phyloP scores from a whole-genome alignment of 306 rosid species.

The Malus asiatica region DNA sequence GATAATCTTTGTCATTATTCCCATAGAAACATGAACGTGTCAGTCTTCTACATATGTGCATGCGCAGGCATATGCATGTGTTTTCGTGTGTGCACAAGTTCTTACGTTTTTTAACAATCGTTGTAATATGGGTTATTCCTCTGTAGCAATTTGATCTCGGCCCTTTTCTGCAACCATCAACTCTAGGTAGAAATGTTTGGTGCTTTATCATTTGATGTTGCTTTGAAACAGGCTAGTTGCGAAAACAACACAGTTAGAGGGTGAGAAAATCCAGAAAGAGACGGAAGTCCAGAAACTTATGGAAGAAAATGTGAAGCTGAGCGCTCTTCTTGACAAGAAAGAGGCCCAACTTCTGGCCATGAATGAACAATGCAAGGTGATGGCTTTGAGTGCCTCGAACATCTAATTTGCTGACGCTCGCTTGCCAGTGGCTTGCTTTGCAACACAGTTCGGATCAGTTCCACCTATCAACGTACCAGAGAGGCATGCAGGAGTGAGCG shows the following conservation, averaged over 20 bases:
- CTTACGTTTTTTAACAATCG: neutral
- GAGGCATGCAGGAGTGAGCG: constrained; percentile 15
- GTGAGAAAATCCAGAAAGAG: constrained; percentile 95
- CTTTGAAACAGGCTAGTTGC: constrained; percentile 66
- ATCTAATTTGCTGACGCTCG: constrained; percentile 26
- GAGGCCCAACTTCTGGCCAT: constrained; percentile 94
- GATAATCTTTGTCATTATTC: too few species aligned
- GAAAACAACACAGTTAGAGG: constrained; percentile 88
- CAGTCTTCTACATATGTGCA: neutral
- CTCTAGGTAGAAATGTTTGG: neutral
- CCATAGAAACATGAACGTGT: neutral
- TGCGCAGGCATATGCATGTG: neutral
- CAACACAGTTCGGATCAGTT: constrained; percentile 12
- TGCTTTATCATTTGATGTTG: constrained; percentile 17
- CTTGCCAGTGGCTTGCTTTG: constrained; percentile 4
- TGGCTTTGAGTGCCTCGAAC: constrained; percentile 89
- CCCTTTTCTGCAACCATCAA: neutral
- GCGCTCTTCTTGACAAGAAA: constrained; percentile 93
- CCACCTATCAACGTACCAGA: neutral
- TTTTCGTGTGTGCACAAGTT: neutral
- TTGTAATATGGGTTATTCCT: neutral
- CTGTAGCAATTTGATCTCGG: neutral
- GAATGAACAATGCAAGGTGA: constrained; percentile 98
- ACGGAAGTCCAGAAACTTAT: constrained; percentile 91
- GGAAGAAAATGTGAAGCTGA: constrained; percentile 90